Evolutionary conservation across 179 eudicot genomes (phyloP).

Genomic region (Carnegiea gigantea): DNA sequence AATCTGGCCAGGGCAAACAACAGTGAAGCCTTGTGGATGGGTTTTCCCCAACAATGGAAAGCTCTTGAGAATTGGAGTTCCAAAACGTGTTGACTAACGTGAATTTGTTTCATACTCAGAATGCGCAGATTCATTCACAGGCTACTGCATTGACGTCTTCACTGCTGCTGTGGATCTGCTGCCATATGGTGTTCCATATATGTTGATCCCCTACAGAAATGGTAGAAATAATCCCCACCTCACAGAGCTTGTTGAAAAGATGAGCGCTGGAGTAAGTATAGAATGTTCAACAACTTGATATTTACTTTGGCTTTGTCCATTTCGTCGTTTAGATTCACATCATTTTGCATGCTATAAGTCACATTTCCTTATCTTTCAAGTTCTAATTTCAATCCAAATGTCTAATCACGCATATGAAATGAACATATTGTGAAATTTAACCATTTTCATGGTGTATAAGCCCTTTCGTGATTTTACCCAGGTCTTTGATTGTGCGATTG

Average conservation of each 20-base stretch:
- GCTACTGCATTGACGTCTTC: constrained; percentile 78
- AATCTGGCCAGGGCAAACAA: constrained; percentile 75
- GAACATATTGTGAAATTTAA: no score
- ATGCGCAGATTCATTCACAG: constrained; percentile 46
- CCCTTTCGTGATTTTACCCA: constrained; percentile 17
- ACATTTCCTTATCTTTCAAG: no score
- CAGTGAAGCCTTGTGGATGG: constrained; percentile 77
- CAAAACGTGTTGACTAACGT: constrained; percentile 53
- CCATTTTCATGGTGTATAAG: neutral
- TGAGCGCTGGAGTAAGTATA: constrained; percentile 60
- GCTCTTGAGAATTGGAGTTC: constrained; percentile 62
- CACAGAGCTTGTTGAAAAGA: constrained; percentile 52
- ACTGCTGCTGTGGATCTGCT: constrained; percentile 58
- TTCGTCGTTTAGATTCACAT: neutral
- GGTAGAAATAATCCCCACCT: constrained; percentile 56
- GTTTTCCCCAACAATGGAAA: constrained; percentile 65
- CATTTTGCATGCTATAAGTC: neutral
- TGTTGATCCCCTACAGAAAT: constrained; percentile 59
- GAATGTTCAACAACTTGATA: neutral
- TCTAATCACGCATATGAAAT: no score
- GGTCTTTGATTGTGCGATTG: constrained; percentile 76
- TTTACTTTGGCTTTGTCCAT: neutral
- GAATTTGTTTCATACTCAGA: constrained; percentile 50
- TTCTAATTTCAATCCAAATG: no score
- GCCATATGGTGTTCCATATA: constrained; percentile 70